Evolutionary conservation across 1,284 basidiomycete species (phyloP), one percentile per base, ranked within the genome.

Genomic region (Phlebopus sp.): DNA sequence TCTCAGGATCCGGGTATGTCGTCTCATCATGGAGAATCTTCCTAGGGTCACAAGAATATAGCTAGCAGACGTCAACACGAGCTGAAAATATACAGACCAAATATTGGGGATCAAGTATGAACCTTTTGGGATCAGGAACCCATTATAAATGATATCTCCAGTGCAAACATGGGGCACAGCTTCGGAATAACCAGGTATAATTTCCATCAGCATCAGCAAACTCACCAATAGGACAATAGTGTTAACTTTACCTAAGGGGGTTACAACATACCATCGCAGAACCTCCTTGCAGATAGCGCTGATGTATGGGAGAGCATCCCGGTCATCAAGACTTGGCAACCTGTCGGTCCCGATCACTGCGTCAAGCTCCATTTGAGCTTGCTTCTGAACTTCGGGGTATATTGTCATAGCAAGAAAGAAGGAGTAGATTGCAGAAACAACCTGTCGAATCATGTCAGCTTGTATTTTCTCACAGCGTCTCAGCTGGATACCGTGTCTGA

Each of bases 61-160:
- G n/a, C n/a, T n/a, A 46, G 37, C 8, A 30, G 9, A 10, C 19
- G 10, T 13, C 2, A 13, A 34, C 30, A 29, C 25, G 2, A 5
- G 18, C 2, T 9, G 7, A 8, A 1, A 6, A 13, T 29, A 3
- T 42, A 54, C 51, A 11, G 6, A 60, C 59, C 54, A 60, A 8
- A 55, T 35, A 37, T 57, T 62, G 8, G 37, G 17, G 4, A 69
- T 5, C 1, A 66, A 37, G 7, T 44, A 35, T 2, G 62, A 53
- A 14, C 65, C 69, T 46, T 71, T 72, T 5, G 74, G 71, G 9
- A 75, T 71, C 2, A 66, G 40, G 44, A 69, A 68, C 5, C 69
- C 71, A 3, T 58, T 37, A n/a, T n/a, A n/a, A n/a, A n/a, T n/a
- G n/a, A n/a, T n/a, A n/a, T n/a, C n/a, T n/a, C n/a, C n/a, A n/a